Evolutionary conservation across 768 basidiomycete species (phyloP).

Genomic region (Mycena galopus): DNA sequence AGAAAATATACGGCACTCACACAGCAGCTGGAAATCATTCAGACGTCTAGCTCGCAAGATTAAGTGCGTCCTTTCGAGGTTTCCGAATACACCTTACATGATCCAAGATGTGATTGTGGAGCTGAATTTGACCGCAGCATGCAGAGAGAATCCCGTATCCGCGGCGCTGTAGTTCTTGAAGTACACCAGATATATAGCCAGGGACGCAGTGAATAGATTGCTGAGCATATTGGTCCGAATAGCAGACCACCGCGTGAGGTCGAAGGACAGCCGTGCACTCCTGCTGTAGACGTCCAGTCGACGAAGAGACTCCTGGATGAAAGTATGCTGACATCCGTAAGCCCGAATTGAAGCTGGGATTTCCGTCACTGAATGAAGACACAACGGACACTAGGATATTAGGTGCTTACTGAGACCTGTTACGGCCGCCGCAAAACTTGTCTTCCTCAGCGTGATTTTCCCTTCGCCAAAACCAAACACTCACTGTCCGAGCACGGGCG

Average conservation of each 20-base stretch:
- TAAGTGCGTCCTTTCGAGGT: slow-evolving; percentile 34
- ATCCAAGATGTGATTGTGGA: slow-evolving; percentile 25
- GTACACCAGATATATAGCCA: slow-evolving; percentile 70
- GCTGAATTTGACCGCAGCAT: slow-evolving; percentile 56
- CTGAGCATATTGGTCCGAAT: slow-evolving; percentile 43
- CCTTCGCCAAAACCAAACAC: slow-evolving; percentile 34
- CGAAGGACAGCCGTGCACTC: slow-evolving; percentile 62
- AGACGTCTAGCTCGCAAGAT: not conserved
- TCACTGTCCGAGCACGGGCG: slow-evolving; percentile 36
- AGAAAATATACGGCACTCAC: not conserved
- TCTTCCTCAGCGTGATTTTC: not conserved
- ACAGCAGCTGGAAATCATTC: slow-evolving; percentile 9
- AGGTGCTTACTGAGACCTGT: slow-evolving; percentile 61
- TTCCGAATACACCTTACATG: slow-evolving; percentile 54
- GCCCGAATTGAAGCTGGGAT: slow-evolving; percentile 70
- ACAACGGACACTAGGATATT: not conserved
- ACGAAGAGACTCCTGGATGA: slow-evolving; percentile 58
- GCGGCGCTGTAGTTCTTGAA: slow-evolving; percentile 54
- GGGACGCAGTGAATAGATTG: slow-evolving; percentile 47
- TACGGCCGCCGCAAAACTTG: slow-evolving; percentile 67
- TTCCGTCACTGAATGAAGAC: not conserved
- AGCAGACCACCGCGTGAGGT: slow-evolving; percentile 65
- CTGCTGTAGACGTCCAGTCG: slow-evolving; percentile 70
- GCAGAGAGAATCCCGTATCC: slow-evolving; percentile 66
- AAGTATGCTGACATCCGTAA: slow-evolving; percentile 67